Percentiles rank a stretch among this genome's conserved stretches.
Conservation (phyloP, 2,329 filamentous ascomycete genomes). For the Rhynchosporium secalis region DNA sequence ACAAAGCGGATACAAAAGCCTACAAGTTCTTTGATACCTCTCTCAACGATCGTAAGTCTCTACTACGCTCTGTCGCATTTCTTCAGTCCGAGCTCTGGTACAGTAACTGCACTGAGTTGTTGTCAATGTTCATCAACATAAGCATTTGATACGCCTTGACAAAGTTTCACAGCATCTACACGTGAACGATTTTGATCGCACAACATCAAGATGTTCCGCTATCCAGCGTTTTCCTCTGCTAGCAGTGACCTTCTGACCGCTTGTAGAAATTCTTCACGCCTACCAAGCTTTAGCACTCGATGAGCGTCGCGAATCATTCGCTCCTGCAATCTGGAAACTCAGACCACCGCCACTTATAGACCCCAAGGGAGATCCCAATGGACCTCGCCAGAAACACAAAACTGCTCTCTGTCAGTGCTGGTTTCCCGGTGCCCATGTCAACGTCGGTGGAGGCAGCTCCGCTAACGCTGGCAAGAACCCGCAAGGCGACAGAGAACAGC, state of each 20-base stretch:
- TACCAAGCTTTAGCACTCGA: conserved; percentile 52
- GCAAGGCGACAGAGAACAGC: conserved; percentile 38
- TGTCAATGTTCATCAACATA: background rate
- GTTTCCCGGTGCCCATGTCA: conserved; percentile 32
- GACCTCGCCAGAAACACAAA: conserved; percentile 26
- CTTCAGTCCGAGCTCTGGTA: background rate
- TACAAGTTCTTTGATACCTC: conserved; percentile 47
- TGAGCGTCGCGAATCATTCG: conserved; percentile 45
- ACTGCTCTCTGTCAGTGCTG: conserved; percentile 28
- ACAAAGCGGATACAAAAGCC: conserved; percentile 16
- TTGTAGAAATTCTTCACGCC: conserved; percentile 44
- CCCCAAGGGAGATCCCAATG: background rate
- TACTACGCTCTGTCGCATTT: background rate
- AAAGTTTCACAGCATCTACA: background rate
- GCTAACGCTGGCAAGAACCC: conserved; percentile 14
- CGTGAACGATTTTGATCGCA: background rate
- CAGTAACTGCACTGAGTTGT: background rate
- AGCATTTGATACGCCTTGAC: background rate
- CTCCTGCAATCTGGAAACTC: conserved; percentile 41
- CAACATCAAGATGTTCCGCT: background rate
- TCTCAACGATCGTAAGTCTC: conserved; percentile 25
- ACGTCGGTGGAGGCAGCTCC: conserved; percentile 24
- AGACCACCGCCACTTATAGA: conserved; percentile 13
- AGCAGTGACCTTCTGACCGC: conserved; percentile 10
- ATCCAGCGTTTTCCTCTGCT: background rate